These are phyloP conservation scores for Gonapodya prolifera DNA, from an alignment of 192 early-diverging fungal species.

Conservation along the genomic window DNA sequence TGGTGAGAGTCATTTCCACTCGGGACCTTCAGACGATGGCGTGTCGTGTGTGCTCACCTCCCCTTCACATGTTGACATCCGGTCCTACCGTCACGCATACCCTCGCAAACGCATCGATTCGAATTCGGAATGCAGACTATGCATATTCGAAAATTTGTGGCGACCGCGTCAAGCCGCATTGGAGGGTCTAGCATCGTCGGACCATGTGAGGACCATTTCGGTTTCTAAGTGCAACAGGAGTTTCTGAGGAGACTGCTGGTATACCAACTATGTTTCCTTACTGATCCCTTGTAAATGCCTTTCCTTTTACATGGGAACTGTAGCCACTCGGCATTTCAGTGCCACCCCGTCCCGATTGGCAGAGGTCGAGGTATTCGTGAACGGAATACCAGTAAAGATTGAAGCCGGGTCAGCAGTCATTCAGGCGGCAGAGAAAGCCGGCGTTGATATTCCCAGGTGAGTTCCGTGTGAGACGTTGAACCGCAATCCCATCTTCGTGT, in stretches of 20 bases:
- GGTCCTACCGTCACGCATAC: no score
- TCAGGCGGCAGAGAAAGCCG: slow-evolving; percentile 94
- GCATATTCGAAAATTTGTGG: not conserved
- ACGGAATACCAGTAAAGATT: slow-evolving; percentile 79
- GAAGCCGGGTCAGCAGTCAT: slow-evolving; percentile 89
- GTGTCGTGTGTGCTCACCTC: no score
- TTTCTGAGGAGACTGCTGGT: no score
- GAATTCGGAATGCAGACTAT: not conserved
- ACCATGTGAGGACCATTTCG: not conserved
- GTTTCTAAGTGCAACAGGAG: no score
- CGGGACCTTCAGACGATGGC: no score
- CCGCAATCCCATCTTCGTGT: no score
- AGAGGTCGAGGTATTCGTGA: slow-evolving; percentile 78
- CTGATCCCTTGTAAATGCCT: not conserved
- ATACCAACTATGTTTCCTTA: no score
- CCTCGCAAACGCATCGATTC: no score
- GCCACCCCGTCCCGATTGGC: not conserved
- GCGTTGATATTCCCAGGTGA: slow-evolving; percentile 63
- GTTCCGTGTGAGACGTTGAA: slow-evolving; percentile 51
- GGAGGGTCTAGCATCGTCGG: not conserved
- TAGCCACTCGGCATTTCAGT: not conserved
- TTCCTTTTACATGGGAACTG: not conserved
- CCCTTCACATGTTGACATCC: no score
- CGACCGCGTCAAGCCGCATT: not conserved
- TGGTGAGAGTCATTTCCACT: no score